Percentiles rank a stretch among this genome's conserved stretches.
These are phyloP conservation scores for Aegilops longissima DNA, from an alignment of 176 grass and related monocot species.

Conservation along the genomic window DNA sequence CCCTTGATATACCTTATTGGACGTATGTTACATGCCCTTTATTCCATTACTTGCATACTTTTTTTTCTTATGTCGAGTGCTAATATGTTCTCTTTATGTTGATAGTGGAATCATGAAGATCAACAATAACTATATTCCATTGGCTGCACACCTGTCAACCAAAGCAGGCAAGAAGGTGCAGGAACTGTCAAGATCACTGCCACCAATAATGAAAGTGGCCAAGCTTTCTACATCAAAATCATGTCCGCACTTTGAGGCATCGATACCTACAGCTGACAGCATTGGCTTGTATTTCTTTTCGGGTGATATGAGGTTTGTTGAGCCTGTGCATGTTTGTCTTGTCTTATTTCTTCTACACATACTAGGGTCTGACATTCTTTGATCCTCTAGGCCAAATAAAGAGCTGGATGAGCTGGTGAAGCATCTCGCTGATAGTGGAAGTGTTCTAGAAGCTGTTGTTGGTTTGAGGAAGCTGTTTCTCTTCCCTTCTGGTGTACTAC, in stretches of 20 bases:
- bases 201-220: conserved; percentile 40
- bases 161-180: conserved; percentile 56
- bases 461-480: conserved; percentile 42
- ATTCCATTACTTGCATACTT: background rate
- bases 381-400: conserved; percentile 49
- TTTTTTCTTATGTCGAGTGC: background rate
- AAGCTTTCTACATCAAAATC: conserved; percentile 41
- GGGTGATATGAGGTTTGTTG: conserved; percentile 44
- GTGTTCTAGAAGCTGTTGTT: conserved; percentile 50
- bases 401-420: conserved; percentile 45
- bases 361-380: conserved; percentile 19
- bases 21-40: conserved; percentile 38
- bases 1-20: conserved; percentile 41
- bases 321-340: conserved; percentile 4
- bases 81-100: conserved; percentile 33
- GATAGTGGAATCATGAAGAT: conserved; percentile 71
- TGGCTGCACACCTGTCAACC: conserved; percentile 57
- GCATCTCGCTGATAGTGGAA: conserved; percentile 36
- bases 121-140: conserved; percentile 40
- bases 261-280: conserved; percentile 40
- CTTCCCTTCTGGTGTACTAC: conserved; percentile 52
- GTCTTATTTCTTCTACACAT: conserved; percentile 22
- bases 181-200: conserved; percentile 47
- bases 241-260: conserved; percentile 56
- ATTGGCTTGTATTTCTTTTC: conserved; percentile 83